These are phyloP conservation scores for Tolypocladium sp. DNA, from an alignment of 2,329 filamentous ascomycete species.

Conservation along the genomic window DNA sequence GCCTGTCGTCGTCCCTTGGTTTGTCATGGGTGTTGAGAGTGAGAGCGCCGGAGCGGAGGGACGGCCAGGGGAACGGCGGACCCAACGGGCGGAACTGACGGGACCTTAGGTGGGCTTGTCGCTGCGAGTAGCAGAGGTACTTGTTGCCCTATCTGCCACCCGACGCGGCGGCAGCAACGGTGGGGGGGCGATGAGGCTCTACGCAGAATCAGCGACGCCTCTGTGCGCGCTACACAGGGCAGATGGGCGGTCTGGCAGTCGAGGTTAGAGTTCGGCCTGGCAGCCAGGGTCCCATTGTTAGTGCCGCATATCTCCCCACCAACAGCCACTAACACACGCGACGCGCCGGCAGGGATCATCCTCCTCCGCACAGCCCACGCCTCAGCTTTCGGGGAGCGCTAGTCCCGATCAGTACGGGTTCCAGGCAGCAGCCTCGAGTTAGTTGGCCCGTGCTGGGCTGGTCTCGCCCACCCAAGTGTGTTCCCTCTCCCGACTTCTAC, in stretches of 20 bases:
- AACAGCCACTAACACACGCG: neutral
- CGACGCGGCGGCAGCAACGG: neutral
- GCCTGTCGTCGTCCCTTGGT: neutral
- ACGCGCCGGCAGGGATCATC: slow-evolving; percentile 6
- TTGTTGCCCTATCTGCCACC: neutral
- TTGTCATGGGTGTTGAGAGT: neutral
- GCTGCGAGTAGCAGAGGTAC: neutral
- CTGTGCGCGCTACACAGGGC: neutral
- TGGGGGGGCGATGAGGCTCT: neutral
- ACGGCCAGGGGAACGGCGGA: neutral
- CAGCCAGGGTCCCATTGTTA: neutral
- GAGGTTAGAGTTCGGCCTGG: neutral
- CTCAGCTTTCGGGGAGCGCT: slow-evolving; percentile 7
- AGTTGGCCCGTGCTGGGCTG: slow-evolving; percentile 7
- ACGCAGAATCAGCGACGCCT: neutral
- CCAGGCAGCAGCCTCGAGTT: slow-evolving; percentile 13
- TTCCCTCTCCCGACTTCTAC: slow-evolving; percentile 5
- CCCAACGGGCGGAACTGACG: neutral
- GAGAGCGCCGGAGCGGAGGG: neutral
- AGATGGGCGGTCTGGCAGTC: neutral
- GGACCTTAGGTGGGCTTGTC: neutral
- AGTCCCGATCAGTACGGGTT: slow-evolving; percentile 4
- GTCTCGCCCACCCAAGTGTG: slow-evolving; percentile 4
- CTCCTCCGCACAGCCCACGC: slow-evolving; percentile 7
- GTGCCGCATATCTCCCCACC: neutral